These are phyloP conservation scores for Scheffersomyces coipomensis DNA, from an alignment of 805 yeast genomes.

Conservation along the genomic window DNA sequence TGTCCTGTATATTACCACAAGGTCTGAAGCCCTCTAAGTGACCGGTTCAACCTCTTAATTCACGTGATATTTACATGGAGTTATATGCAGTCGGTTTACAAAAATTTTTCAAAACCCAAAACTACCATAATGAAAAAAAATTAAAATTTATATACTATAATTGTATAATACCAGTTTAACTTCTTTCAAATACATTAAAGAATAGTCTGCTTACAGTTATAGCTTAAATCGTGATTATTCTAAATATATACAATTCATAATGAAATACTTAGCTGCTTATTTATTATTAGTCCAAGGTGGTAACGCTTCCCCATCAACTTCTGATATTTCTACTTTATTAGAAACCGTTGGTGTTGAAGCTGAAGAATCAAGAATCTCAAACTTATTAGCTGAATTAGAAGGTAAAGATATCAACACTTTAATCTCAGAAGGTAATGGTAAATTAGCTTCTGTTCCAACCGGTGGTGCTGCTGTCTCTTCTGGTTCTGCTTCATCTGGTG, in stretches of 20 bases:
- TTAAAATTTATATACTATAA: too few relatives aligned
- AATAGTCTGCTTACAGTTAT: conserved; percentile 65
- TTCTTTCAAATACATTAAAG: too few relatives aligned
- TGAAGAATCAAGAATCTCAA: conserved; percentile 81
- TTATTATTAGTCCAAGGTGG: conserved; percentile 98
- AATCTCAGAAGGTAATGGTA: conserved; percentile 91
- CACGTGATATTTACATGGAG: too few relatives aligned
- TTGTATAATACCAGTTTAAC: too few relatives aligned
- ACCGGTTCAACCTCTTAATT: too few relatives aligned
- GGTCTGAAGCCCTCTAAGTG: too few relatives aligned
- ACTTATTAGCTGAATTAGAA: conserved; percentile 81
- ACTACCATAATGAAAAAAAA: too few relatives aligned
- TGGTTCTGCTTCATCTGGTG: conserved; percentile 68
- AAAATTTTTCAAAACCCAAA: too few relatives aligned
- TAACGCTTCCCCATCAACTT: conserved; percentile 89
- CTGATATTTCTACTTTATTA: conserved; percentile 84
- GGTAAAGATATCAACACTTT: conserved; percentile 91
- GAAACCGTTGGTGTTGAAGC: conserved; percentile 95
- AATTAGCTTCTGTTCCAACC: conserved; percentile 96
- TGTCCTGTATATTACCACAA: too few relatives aligned
- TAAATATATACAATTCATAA: conserved; percentile 23
- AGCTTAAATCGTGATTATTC: conserved; percentile 82
- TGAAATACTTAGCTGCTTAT: conserved; percentile 99
- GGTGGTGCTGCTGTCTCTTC: conserved; percentile 95
- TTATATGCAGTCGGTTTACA: too few relatives aligned